These are phyloP conservation scores for Candida cerambycidarum DNA, from an alignment of 805 yeast species.

Conservation along the genomic window DNA sequence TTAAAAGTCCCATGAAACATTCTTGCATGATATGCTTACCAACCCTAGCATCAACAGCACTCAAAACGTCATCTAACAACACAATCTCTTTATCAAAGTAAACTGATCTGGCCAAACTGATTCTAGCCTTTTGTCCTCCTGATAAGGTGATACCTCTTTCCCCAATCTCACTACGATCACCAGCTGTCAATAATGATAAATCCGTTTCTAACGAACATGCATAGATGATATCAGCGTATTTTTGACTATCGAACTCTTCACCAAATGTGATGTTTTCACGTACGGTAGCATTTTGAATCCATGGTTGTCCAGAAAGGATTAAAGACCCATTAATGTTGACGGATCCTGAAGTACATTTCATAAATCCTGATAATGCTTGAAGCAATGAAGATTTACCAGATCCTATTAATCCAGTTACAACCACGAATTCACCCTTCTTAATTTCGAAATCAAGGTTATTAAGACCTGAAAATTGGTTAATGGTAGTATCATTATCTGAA, in stretches of 20 bases:
- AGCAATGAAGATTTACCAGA: slow-evolving; percentile 38
- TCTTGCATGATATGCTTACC: slow-evolving; percentile 35
- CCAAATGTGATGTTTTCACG: slow-evolving; percentile 35
- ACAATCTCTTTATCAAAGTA: slow-evolving; percentile 30
- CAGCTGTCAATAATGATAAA: slow-evolving; percentile 30
- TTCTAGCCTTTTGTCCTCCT: slow-evolving; percentile 39
- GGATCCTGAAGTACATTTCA: slow-evolving; percentile 32
- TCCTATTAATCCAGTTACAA: slow-evolving; percentile 37
- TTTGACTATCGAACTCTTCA: slow-evolving; percentile 19
- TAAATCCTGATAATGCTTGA: slow-evolving; percentile 38
- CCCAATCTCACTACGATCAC: slow-evolving; percentile 37
- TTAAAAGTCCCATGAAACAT: slow-evolving; percentile 27
- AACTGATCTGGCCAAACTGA: slow-evolving; percentile 36
- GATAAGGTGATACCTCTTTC: slow-evolving; percentile 38
- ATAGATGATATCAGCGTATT: slow-evolving; percentile 25
- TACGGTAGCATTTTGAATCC: slow-evolving; percentile 38
- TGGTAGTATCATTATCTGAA: not conserved
- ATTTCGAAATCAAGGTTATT: slow-evolving; percentile 21
- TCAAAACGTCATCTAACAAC: slow-evolving; percentile 33
- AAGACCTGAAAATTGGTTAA: slow-evolving; percentile 1
- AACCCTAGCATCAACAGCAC: slow-evolving; percentile 40
- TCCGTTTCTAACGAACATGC: slow-evolving; percentile 32
- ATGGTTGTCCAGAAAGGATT: slow-evolving; percentile 30
- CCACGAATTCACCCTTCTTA: slow-evolving; percentile 33
- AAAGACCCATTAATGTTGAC: slow-evolving; percentile 28